Conservation (phyloP, 306 rosid genomes). For the Dryas drummondii region DNA sequence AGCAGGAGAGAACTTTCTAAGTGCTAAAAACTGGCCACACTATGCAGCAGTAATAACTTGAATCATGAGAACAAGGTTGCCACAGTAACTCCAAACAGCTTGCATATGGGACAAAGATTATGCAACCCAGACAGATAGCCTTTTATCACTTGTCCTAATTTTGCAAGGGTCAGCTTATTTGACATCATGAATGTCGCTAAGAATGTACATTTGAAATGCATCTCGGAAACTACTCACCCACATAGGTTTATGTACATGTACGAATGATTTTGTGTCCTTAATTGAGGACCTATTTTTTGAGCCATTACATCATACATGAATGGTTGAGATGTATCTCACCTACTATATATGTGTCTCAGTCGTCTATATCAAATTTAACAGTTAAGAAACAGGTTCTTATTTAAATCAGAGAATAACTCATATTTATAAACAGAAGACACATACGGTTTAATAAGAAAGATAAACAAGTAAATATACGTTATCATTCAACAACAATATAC, state of each 20-base stretch:
- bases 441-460: not conserved
- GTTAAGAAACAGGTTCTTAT: not conserved
- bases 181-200: not conserved
- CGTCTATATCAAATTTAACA: not conserved
- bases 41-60: not conserved
- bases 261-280: not conserved
- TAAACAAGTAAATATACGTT: not conserved
- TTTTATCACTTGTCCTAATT: not conserved
- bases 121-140: not conserved
- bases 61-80: not conserved
- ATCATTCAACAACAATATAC: not conserved
- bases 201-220: constrained; percentile 8
- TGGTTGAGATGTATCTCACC: not conserved
- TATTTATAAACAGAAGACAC: not conserved
- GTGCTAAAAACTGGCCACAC: not conserved
- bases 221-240: not conserved
- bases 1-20: not conserved
- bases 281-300: not conserved
- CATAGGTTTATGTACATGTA: not conserved
- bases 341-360: not conserved
- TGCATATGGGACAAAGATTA: not conserved
- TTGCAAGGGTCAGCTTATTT: not conserved
- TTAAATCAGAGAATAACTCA: not conserved
- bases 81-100: not conserved
- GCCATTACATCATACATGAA: not conserved